These are phyloP conservation scores for Bacterosira constricta DNA, from an alignment of 108 stramenopile genomes.

Conservation along the genomic window DNA sequence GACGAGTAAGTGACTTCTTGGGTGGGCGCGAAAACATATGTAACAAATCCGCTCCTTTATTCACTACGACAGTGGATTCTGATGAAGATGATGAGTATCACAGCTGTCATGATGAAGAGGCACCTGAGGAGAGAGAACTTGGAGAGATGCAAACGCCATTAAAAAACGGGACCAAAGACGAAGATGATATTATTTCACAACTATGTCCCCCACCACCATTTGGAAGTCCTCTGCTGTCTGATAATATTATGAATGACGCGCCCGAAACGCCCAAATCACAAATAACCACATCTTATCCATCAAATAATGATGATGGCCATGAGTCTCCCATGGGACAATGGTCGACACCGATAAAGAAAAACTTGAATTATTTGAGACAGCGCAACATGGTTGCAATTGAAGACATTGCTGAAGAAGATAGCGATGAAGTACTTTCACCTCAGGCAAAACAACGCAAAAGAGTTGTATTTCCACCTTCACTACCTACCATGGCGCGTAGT, in stretches of 20 bases:
- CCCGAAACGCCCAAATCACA: constrained; percentile 13
- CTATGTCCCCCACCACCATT: constrained; percentile 32
- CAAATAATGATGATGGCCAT: neutral
- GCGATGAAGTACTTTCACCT: constrained; percentile 17
- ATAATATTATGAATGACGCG: neutral
- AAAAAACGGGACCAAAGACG: constrained; percentile 1
- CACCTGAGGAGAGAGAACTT: neutral
- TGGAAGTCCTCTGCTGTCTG: constrained; percentile 23
- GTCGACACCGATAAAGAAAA: constrained; percentile 51
- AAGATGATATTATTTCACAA: constrained; percentile 10
- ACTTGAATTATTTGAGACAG: constrained; percentile 31
- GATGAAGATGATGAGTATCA: neutral
- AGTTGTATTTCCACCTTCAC: constrained; percentile 19
- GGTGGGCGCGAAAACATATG: constrained; percentile 3
- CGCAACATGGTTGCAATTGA: constrained; percentile 7
- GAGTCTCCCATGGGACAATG: constrained; percentile 60
- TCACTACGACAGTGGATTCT: neutral
- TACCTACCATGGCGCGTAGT: constrained; percentile 13
- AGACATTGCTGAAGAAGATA: constrained; percentile 27
- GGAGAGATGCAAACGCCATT: neutral
- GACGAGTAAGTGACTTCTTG: constrained; percentile 39
- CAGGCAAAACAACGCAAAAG: constrained; percentile 42
- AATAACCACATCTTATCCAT: neutral
- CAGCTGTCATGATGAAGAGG: constrained; percentile 3
- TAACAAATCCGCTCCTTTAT: constrained; percentile 17